These are phyloP conservation scores for Rhodomyrtus psidioides DNA, from an alignment of 441 rosid genomes.

Conservation along the genomic window DNA sequence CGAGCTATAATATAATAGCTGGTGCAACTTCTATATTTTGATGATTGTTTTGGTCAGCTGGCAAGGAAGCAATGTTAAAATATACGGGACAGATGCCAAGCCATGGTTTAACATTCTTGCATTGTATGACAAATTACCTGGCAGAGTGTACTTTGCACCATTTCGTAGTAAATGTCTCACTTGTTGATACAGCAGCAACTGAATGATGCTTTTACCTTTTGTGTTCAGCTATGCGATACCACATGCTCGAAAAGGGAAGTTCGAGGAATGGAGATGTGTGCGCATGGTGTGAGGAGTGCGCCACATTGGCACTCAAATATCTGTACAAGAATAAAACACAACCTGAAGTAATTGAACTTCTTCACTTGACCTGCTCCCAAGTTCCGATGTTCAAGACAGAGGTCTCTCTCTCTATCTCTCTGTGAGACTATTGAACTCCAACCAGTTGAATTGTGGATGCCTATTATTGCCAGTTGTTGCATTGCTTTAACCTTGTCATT, in stretches of 20 bases:
- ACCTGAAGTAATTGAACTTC: constrained; percentile 4
- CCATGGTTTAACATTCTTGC: neutral
- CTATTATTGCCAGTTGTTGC: neutral
- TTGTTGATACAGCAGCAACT: neutral
- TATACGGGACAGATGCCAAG: neutral
- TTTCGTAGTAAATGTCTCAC: neutral
- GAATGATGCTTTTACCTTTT: neutral
- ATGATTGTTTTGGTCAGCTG: neutral
- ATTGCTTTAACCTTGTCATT: neutral
- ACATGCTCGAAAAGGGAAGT: neutral
- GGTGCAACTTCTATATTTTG: neutral
- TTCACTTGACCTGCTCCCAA: constrained; percentile 10
- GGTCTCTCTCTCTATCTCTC: neutral
- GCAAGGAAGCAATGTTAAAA: neutral
- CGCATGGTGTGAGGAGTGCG: neutral
- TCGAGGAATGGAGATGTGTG: neutral
- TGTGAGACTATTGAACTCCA: neutral
- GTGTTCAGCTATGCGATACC: neutral
- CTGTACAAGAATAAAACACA: constrained; percentile 5
- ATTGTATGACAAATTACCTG: neutral
- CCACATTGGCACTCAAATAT: neutral
- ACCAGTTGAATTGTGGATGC: too few species aligned
- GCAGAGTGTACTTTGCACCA: neutral
- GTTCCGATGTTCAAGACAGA: neutral
- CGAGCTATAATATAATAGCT: neutral